Percentiles rank a stretch among this genome's conserved stretches.
Evolutionary conservation across 345 rosid species (phyloP).

Genomic region (Euphorbia lathyris): DNA sequence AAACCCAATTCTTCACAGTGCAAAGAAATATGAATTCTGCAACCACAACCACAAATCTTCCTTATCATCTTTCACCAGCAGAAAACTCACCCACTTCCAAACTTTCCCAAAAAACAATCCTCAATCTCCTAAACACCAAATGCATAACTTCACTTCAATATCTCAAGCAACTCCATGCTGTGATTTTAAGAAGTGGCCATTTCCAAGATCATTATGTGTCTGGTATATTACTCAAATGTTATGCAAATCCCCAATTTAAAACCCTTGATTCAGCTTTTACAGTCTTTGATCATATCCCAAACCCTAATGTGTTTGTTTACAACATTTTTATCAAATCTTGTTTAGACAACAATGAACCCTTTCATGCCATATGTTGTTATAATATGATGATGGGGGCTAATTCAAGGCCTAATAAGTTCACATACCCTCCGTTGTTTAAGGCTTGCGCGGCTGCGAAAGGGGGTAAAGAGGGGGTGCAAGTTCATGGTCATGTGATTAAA

Average conservation of each 20-base stretch:
- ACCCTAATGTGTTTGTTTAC: constrained; percentile 46
- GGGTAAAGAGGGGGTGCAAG: constrained; percentile 32
- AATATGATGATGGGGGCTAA: constrained; percentile 28
- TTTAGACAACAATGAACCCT: constrained; percentile 30
- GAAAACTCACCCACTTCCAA: constrained; percentile 22
- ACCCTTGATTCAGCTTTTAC: constrained; percentile 26
- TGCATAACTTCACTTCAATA: constrained; percentile 25
- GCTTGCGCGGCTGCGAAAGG: constrained; percentile 30
- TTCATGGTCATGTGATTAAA: constrained; percentile 43
- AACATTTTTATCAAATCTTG: constrained; percentile 35
- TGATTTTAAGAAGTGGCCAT: constrained; percentile 32
- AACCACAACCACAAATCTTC: constrained; percentile 23
- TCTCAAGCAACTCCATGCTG: constrained; percentile 38
- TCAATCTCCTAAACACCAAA: constrained; percentile 32
- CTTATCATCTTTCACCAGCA: constrained; percentile 16
- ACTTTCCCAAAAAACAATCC: constrained; percentile 28
- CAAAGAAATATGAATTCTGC: constrained; percentile 20
- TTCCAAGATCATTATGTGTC: constrained; percentile 44
- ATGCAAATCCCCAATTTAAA: constrained; percentile 27
- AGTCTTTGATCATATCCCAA: constrained; percentile 31
- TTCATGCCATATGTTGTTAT: constrained; percentile 25
- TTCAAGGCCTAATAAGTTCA: constrained; percentile 44
- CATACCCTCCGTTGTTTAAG: constrained; percentile 40
- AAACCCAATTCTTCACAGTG: constrained; percentile 1
- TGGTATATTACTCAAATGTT: constrained; percentile 40